Evolutionary conservation across 2,329 filamentous ascomycete species (phyloP), one percentile per base, ranked within the genome.

Genomic region (Colletotrichum acutatum): DNA sequence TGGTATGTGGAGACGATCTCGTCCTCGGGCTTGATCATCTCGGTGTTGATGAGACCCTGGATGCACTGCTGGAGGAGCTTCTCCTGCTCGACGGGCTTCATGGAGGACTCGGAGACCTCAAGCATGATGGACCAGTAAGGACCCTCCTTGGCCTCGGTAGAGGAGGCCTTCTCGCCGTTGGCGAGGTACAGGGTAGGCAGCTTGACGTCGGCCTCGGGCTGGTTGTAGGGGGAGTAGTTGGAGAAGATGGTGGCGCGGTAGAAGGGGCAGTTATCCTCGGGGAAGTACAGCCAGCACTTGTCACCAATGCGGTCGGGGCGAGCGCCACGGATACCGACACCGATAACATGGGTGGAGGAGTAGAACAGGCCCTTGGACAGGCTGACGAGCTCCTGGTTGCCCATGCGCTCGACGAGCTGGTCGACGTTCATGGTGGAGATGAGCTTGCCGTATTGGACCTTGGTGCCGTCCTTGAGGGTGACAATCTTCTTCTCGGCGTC

Each of bases 41-140:
- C 93, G 22, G 97, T 99, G 90, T 98, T 98, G 89, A 99, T 90
- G 63, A 98, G 93, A 80, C 97, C 97, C 86, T 97, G 94, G 83
- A 99, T 98, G 80, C 91, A 97, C 81, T 99, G 95, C 83, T 90
- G 90, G 79, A 99, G 89, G 75, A 99, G 86, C 83, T 93, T 98
- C 78, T 91, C 91, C 79, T 93, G 87, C 84, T 98, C 92, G 37
- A 98, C 95, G 52, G 95, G 94, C 90, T 99, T 99, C 92, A 97
- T 91, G 80, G 90, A 91, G 37, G 96, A 98, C 86, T 99, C 94
- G 37, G 97, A 98, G 74, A 99, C 93, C 86, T 99, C 97, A 78
- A 99, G 87, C 97, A 99, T 99, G 88, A 99, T 97, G 76, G 96
- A 98, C 97, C 97, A 99, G 91, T 99, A 99, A 54, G 97, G 97